Base-by-base conservation (phyloP, 2,329 filamentous ascomycete genomes). In the Arthrobotrys musiformis region DNA sequence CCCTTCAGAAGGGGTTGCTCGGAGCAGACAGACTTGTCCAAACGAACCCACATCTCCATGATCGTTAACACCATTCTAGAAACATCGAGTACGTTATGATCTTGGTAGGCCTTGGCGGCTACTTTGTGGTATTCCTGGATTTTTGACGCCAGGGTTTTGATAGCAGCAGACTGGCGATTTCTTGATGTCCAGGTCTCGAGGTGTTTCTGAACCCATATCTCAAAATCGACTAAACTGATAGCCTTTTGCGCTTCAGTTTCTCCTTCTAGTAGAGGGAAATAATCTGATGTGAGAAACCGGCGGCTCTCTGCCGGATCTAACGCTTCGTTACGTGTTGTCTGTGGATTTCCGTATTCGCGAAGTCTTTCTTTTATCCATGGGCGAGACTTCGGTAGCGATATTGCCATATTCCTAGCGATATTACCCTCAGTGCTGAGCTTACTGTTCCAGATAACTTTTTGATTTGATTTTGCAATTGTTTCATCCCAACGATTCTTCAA, bases 41-140 rank as follows among this genome's bases (percentile, higher is more conserved):
- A 85, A 0, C 86, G 86, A 6, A 88, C 80, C 89, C 89, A 91
- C 0, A 91, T 80, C 67, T 90, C 88, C 0, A 89, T 75, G 0
- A 87, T 79, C 0, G 86, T 88, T 0, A 91, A 83, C 1, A 89
- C 63, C 87, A 90, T 89, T 3, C 85, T 78, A 0, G 89, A 91
- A 0, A 83, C 79, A 0, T 82, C 82, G 70, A 87, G 85, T 0
- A 88, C 86, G 1, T 85, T 84, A 0, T 60, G 72, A 0, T 54
- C 1, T 1, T n/a, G 28, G 7, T 76, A 76, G 1, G n/a, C n/a
- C 6, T 26, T 28, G n/a, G 3, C 5, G 0, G 84, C 84, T 1
- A 17, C 3, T 0, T 17, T 5, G 37, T 84, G 80, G 63, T 87
- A 87, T 0, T 52, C 13, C 1, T 80, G 54, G 0, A 86, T 82